Evolutionary conservation across 495 filamentous ascomycete species (phyloP).

Genomic region (Peziza echinospora): DNA sequence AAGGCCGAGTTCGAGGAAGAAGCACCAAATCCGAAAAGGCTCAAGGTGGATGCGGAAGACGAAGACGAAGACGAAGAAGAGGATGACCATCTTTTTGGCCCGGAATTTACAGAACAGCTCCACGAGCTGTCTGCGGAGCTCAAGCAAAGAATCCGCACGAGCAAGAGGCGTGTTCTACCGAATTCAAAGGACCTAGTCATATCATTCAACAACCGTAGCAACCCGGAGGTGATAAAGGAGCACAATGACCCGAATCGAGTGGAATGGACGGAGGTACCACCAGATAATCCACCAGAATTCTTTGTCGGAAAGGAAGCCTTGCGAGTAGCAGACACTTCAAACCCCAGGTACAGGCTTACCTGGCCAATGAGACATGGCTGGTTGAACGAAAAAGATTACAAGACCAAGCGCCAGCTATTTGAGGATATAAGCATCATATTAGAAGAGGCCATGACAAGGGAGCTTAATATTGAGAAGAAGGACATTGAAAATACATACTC

Average conservation of each 20-base stretch:
- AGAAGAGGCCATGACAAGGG: conserved; percentile 61
- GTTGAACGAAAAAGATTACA: conserved; percentile 78
- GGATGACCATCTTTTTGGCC: conserved; percentile 55
- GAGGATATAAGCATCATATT: conserved; percentile 71
- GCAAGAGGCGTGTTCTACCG: conserved; percentile 78
- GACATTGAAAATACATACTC: conserved; percentile 75
- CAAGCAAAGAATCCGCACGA: conserved; percentile 70
- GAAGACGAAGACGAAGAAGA: conserved; percentile 20
- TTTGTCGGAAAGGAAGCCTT: conserved; percentile 65
- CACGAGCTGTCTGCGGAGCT: conserved; percentile 63
- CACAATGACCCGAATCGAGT: conserved; percentile 85
- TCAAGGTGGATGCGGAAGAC: conserved; percentile 44
- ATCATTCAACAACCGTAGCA: conserved; percentile 68
- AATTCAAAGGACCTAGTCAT: conserved; percentile 88
- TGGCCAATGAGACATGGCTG: conserved; percentile 77
- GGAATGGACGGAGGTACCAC: conserved; percentile 75
- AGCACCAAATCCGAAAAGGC: conserved; percentile 71
- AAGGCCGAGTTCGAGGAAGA: conserved; percentile 65
- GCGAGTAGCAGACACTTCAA: conserved; percentile 73
- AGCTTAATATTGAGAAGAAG: conserved; percentile 54
- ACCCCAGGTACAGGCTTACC: conserved; percentile 68
- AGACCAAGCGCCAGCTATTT: conserved; percentile 48
- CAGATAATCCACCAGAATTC: conserved; percentile 36
- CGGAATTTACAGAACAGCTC: conserved; percentile 63
- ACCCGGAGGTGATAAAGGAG: conserved; percentile 65